Evolutionary conservation across 305 asterid species (phyloP).

Genomic region (Fraxinus sp.): DNA sequence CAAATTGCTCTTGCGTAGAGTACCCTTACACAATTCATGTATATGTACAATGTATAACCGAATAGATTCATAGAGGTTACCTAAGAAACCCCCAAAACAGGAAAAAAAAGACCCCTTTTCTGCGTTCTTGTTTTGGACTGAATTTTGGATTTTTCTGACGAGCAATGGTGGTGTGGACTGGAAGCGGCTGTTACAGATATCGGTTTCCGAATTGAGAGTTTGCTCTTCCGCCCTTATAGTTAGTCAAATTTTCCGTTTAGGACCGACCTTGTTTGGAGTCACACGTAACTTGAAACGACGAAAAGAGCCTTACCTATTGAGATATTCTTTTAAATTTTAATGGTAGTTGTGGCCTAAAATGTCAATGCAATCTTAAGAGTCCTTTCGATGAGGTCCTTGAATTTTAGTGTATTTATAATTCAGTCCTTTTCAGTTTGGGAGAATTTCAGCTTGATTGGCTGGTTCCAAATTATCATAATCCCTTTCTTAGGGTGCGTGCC

Average conservation of each 20-base stretch:
- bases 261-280: constrained; percentile 17
- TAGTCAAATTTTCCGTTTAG: constrained; percentile 28
- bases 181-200: constrained; percentile 42
- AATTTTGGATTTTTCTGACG: constrained; percentile 19
- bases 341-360: neutral
- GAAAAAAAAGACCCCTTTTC: constrained; percentile 3
- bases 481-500: constrained; percentile 10
- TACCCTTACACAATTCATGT: neutral
- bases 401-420: constrained; percentile 20
- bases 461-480: constrained; percentile 18
- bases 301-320: constrained; percentile 6
- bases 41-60: neutral
- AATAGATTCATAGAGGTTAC: constrained; percentile 27
- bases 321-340: neutral
- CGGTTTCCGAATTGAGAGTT: constrained; percentile 29
- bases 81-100: constrained; percentile 24
- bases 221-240: constrained; percentile 23
- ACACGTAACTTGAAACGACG: neutral
- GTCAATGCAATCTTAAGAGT: constrained; percentile 29
- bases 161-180: constrained; percentile 44
- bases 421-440: constrained; percentile 8
- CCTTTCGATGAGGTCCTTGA: constrained; percentile 25
- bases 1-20: neutral
- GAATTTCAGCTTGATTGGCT: constrained; percentile 8
- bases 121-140: constrained; percentile 11